Evolutionary conservation across 768 basidiomycete genomes (phyloP), one percentile per base, ranked within the genome.

Genomic region (Pulveroboletus sp.): DNA sequence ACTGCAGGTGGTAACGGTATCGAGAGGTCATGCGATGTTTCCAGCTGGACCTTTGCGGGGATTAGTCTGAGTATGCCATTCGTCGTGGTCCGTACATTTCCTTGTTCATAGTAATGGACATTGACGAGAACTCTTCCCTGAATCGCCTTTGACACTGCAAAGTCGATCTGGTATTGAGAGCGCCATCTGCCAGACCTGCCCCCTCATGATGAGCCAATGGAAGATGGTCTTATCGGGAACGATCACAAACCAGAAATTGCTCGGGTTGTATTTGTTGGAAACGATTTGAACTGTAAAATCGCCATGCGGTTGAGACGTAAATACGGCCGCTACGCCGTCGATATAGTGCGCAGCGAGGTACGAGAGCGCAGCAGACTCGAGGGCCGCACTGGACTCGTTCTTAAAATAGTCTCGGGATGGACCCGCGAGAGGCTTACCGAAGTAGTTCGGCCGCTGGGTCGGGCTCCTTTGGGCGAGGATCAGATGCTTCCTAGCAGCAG

Each of bases 71-170:
- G 30, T 27, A 30, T 27, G 8, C 0, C 14, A 27, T 11, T 36
- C 6, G n/a, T 24, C 5, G 32, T 3, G 21, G 5, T 58, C 0
- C 83, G 44, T 48, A 94, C 92, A 65, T 94, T 95, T 57, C 95
- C 95, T 64, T 96, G 92, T 67, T 99, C 96, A 62, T 94, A 98
- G 63, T 98, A 98, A 67, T 99, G 96, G 11, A 97, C 85, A 59
- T 93, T 89, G 39, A 89, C 79, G 8, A 85, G 73, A 14, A 96
- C 80, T 59, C 74, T 80, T 0, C 93, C 93, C n/a, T 70, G 67
- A 6, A 96, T 74, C 51, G 69, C 76, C 46, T 79, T 78, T 36
- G 78, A 73, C 15, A 75, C 54, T 0, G 5, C 77, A 35, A 89
- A 66, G 64, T 95, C 82, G 43, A 96, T 73, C 8, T 72, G 65